A percentile compares a stretch with the other conserved stretches of the same genome.
These are phyloP conservation scores for Entomortierella chlamydospora DNA, from an alignment of 192 early-diverging fungal genomes.

Conservation along the genomic window DNA sequence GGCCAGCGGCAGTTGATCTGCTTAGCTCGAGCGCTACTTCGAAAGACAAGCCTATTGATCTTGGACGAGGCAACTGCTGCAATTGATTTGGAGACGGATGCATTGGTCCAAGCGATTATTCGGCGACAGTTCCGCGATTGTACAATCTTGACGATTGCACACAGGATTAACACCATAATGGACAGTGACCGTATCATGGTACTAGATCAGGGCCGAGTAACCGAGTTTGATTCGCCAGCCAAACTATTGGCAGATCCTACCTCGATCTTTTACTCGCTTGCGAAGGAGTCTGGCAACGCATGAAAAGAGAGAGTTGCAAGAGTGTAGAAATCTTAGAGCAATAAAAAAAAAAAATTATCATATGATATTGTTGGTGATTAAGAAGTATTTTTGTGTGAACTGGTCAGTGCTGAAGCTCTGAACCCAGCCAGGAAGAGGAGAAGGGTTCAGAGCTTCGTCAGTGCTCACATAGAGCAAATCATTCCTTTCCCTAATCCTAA, in stretches of 20 bases:
- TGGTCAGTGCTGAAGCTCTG: too few species aligned
- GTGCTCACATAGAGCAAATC: too few species aligned
- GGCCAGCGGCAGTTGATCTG: slow-evolving; percentile 82
- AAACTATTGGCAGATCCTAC: slow-evolving; percentile 59
- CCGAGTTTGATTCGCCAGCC: slow-evolving; percentile 72
- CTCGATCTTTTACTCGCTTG: slow-evolving; percentile 58
- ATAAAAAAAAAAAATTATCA: too few species aligned
- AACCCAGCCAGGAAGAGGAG: too few species aligned
- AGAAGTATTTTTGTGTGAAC: too few species aligned
- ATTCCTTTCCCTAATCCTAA: too few species aligned
- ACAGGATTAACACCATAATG: slow-evolving; percentile 86
- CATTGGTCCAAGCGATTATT: slow-evolving; percentile 89
- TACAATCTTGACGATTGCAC: slow-evolving; percentile 92
- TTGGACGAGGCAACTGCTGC: slow-evolving; percentile 62
- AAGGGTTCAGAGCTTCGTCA: too few species aligned
- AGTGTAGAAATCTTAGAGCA: too few species aligned
- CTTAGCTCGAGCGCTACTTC: slow-evolving; percentile 78
- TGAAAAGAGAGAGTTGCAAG: background rate
- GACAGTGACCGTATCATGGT: slow-evolving; percentile 89
- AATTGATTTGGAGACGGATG: slow-evolving; percentile 90
- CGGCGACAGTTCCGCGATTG: slow-evolving; percentile 75
- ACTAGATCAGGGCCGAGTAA: slow-evolving; percentile 66
- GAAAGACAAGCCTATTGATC: slow-evolving; percentile 61
- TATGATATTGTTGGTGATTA: too few species aligned
- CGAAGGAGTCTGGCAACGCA: slow-evolving; percentile 30